Conservation (phyloP, 192 early-diverging fungal species). For the Polychytrium aggregatum region DNA sequence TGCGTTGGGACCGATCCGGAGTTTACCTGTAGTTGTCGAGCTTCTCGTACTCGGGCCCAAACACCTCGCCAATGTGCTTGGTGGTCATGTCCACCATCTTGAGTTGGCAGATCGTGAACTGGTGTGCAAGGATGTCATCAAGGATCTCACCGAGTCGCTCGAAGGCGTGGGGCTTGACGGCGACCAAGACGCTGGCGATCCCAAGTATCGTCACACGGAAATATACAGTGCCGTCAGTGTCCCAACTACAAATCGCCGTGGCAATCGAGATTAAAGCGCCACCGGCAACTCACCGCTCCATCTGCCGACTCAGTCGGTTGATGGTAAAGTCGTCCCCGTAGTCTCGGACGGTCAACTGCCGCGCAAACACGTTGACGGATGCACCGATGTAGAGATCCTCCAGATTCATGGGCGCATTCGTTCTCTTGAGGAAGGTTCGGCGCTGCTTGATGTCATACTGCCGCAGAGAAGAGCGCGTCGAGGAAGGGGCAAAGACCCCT, state of each 20-base stretch:
- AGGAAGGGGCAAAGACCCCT: too few relatives aligned
- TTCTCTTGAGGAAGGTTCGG: conserved; percentile 42
- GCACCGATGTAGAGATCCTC: conserved; percentile 41
- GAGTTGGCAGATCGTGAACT: conserved; percentile 23
- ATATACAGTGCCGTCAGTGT: too few relatives aligned
- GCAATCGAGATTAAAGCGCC: too few relatives aligned
- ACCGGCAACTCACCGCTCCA: conserved; percentile 30
- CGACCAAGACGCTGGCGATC: conserved; percentile 25
- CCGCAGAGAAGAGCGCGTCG: background rate
- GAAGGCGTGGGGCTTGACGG: conserved; percentile 30
- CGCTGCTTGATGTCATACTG: conserved; percentile 47
- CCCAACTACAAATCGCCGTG: too few relatives aligned
- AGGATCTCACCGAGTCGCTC: conserved; percentile 27
- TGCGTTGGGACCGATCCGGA: too few relatives aligned
- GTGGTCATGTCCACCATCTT: conserved; percentile 24
- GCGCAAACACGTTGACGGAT: conserved; percentile 33
- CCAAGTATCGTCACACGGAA: background rate
- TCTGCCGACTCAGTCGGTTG: conserved; percentile 13
- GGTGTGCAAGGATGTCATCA: conserved; percentile 16
- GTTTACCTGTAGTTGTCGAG: too few relatives aligned
- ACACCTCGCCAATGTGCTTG: too few relatives aligned
- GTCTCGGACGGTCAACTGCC: conserved; percentile 33
- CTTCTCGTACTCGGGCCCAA: too few relatives aligned
- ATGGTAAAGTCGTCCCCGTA: conserved; percentile 46
- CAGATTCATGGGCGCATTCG: conserved; percentile 24